Base-by-base conservation (phyloP, 805 yeast genomes). In the Wickerhamiella hasegawae region DNA sequence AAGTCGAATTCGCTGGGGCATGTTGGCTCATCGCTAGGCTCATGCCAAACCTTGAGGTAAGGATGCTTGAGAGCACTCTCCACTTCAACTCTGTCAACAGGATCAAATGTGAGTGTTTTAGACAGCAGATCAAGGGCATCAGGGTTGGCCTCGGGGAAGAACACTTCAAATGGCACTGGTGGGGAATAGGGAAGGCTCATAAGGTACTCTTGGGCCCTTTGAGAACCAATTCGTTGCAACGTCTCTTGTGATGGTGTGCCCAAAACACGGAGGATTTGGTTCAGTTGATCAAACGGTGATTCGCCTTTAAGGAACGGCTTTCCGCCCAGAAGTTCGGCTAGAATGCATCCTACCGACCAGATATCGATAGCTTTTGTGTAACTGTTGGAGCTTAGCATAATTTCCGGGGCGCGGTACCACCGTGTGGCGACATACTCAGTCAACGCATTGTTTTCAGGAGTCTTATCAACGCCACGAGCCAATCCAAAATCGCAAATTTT, bases 351-450 rank as follows among this genome's bases (percentile, higher is more conserved):
- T 17, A 84, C 94, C 2, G 93, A 78, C 97, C 97, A 87, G 22
- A 87, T 73, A 57, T 87, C 97, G 50, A 87, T 87, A 24, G 95
- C 95, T 26, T 87, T 80, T 18, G 95, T 80, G 59, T 87, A 87
- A 49, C 79, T 82, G 43, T 84, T 87, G 48, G 85, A 83, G 11
- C 94, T 83, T 33, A 87, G 66, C 97, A 87, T 87, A 53, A 87
- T 84, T 49, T 87, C 97, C 0, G 97, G 97, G 1, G 97, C 97
- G 38, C 97, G 66, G 57, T 87, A 87, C 96, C 97, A 87, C 45
- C 97, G 65, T 3, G 97, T 87, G 8, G 97, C 97, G 30, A 87
- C 97, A 53, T 87, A 87, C 57, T 87, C 97, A 2, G 97, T 87
- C 93, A 87, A 78, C 54, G 74, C 75, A 29, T 44, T 45, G 31